These are phyloP conservation scores for Themeda triandra DNA, from an alignment of 176 grass and related monocot genomes.

Conservation along the genomic window DNA sequence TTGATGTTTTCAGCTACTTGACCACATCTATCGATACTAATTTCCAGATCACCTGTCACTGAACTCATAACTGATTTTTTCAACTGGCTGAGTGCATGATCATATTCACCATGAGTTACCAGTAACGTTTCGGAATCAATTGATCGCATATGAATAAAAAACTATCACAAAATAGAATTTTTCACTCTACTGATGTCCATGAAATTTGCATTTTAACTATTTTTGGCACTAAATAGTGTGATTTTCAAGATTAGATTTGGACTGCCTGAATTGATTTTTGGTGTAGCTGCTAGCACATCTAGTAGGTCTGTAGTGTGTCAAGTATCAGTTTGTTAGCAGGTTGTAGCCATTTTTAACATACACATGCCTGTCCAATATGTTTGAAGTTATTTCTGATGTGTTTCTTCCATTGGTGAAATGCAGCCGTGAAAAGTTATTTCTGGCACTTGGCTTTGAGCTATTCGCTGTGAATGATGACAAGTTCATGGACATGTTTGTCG, in stretches of 20 bases:
- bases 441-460: constrained; percentile 76
- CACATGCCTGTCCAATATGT: neutral
- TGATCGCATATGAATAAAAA: neutral
- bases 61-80: neutral
- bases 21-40: neutral
- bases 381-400: constrained; percentile 16
- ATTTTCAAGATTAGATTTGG: constrained; percentile 8
- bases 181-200: neutral
- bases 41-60: neutral
- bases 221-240: neutral
- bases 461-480: constrained; percentile 89
- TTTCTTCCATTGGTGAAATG: constrained; percentile 32
- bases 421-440: constrained; percentile 81
- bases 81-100: neutral
- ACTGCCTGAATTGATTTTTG: neutral
- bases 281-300: neutral
- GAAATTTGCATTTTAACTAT: neutral
- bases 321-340: neutral
- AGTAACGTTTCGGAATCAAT: neutral
- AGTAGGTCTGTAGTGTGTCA: neutral
- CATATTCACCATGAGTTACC: neutral
- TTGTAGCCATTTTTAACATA: constrained; percentile 12
- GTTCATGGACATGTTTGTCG: constrained; percentile 98
- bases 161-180: neutral
- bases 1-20: neutral